Base-by-base conservation (phyloP, 2,329 filamentous ascomycete species). In the Allantophomopsis lycopodina region DNA sequence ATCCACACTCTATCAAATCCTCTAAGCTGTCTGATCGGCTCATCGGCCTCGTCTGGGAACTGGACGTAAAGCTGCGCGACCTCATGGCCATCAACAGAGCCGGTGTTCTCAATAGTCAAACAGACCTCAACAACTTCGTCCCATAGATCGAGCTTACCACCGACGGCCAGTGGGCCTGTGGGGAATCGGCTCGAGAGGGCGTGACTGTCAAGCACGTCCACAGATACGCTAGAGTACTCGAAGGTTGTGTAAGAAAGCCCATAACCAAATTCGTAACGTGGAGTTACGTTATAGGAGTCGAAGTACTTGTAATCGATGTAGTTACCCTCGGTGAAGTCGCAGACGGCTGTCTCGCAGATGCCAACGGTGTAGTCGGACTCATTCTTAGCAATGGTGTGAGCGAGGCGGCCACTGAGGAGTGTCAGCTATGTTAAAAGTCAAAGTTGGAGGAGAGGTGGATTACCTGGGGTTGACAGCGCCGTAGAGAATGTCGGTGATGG, bases 341-440 rank as follows among this genome's bases (percentile, higher is more conserved):
- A 50, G 91, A 83, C 2, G 82, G 81, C 3, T 58, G 48, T 39
- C 64, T 51, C 34, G 60, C 64, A 52, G 57, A 60, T 45, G 59
- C 77, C 0, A 79, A 70, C 49, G 85, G 83, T 39, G 76, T 87
- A 28, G 73, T 73, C 1, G 84, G 85, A 61, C 85, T 88, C 42
- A 79, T 72, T 40, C 71, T 72, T 32, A 87, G 86, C 58, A 87
- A 94, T 12, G 94, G 73, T 94, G 59, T 93, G 94, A 0, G 88
- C 88, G 1, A 95, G 63, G 40, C 81, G 79, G n/a, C 88, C 86
- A 38, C 76, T 84, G 32, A 10, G 32, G 8, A 8, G 8, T 12
- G 10, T 28, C 10, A 34, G 32, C 14, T 5, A 14, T 18, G 32
- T 14, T 18, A 12, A 8, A 4, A 73, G 73, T 55, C 75, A 75